A percentile compares a stretch with the other conserved stretches of the same genome.
Conservation (phyloP, 164 flowering plant genomes). For the Cinnamomum chago region DNA sequence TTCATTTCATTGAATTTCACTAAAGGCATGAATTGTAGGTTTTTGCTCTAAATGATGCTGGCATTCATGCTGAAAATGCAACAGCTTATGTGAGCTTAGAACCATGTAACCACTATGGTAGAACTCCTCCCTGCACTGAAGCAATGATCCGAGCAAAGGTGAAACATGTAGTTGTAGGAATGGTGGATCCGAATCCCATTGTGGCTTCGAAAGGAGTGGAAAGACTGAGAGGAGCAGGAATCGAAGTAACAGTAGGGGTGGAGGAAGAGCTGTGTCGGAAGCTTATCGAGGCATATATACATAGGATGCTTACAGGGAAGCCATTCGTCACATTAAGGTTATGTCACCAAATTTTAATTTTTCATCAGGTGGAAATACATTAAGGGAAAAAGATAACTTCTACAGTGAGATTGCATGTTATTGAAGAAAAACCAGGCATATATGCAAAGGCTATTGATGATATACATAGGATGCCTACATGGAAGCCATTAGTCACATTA, state of each 20-base stretch:
- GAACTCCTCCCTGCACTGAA: conserved; percentile 94
- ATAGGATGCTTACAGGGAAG: conserved; percentile 73
- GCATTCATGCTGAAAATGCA: conserved; percentile 73
- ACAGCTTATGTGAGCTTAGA: conserved; percentile 96
- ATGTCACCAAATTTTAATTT: not conserved
- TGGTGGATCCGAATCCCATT: conserved; percentile 97
- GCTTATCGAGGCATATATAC: conserved; percentile 77
- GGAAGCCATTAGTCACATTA: too few relatives aligned
- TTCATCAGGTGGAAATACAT: too few relatives aligned
- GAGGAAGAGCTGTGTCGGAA: conserved; percentile 81
- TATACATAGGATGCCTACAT: too few relatives aligned
- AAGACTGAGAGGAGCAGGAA: conserved; percentile 64
- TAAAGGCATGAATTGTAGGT: conserved; percentile 46
- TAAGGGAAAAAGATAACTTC: not conserved
- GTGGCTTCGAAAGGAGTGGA: conserved; percentile 83
- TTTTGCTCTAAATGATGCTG: conserved; percentile 87
- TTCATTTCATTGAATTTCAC: not conserved
- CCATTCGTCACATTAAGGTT: conserved; percentile 89
- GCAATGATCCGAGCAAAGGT: conserved; percentile 87
- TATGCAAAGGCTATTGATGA: too few relatives aligned
- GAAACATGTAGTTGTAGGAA: conserved; percentile 82
- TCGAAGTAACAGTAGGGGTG: conserved; percentile 69
- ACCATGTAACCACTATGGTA: conserved; percentile 92
- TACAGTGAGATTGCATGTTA: not conserved
- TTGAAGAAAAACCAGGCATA: too few relatives aligned